A percentile compares a stretch with the other conserved stretches of the same genome.
These are phyloP conservation scores for Lipomyces orientalis DNA, from an alignment of 805 yeast genomes.

Conservation along the genomic window DNA sequence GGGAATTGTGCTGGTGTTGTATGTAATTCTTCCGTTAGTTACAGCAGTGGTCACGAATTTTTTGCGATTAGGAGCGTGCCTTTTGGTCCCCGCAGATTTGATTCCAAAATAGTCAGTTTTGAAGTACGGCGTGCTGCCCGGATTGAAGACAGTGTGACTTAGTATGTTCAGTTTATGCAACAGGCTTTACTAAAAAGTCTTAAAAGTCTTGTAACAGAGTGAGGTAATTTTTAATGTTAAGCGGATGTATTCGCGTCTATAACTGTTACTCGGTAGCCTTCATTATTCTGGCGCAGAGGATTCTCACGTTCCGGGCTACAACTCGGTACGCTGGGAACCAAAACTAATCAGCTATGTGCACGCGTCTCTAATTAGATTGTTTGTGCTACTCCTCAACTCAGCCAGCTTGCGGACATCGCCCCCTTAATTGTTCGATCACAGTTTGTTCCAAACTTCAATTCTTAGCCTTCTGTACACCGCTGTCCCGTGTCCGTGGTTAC, in stretches of 20 bases:
- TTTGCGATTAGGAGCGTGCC: neutral
- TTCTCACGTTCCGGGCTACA: neutral
- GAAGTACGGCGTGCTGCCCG: too few species aligned
- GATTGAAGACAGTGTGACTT: neutral
- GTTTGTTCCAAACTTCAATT: neutral
- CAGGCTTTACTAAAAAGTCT: neutral
- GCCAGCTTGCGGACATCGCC: neutral
- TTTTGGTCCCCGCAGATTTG: neutral
- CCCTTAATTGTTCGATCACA: neutral
- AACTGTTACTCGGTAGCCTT: too few species aligned
- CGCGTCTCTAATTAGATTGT: neutral
- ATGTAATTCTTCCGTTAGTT: neutral
- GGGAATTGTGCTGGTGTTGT: neutral
- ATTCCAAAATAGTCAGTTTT: neutral
- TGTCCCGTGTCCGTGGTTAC: conserved; percentile 6
- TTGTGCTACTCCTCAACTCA: neutral
- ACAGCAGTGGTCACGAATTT: neutral
- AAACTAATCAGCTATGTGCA: neutral
- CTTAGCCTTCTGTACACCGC: neutral
- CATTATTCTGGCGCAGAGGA: too few species aligned
- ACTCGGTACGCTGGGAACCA: neutral
- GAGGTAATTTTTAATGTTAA: neutral
- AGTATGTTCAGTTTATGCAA: neutral
- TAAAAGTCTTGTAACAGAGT: neutral
- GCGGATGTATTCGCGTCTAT: neutral